Conservation (phyloP, 2,329 filamentous ascomycete species). For the Ophiostoma ulmi region DNA sequence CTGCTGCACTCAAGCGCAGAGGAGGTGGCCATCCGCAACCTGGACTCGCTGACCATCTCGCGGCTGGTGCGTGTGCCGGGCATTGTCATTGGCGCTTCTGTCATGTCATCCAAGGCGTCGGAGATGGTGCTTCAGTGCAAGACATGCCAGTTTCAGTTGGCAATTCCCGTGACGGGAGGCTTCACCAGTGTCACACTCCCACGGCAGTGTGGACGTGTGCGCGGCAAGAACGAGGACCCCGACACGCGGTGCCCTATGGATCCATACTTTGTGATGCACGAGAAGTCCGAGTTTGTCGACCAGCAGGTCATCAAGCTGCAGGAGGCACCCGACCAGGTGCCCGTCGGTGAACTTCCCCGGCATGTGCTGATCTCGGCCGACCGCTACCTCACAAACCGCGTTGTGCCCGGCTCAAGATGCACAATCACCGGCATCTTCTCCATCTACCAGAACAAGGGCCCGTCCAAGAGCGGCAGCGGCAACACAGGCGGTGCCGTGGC, state of each 20-base stretch:
- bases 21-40: constrained; percentile 85
- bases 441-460: constrained; percentile 90
- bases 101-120: constrained; percentile 93
- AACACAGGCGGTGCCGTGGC: constrained; percentile 76
- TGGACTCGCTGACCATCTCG: constrained; percentile 88
- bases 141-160: constrained; percentile 69
- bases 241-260: constrained; percentile 83
- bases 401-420: constrained; percentile 90
- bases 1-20: constrained; percentile 89
- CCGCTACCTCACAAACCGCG: constrained; percentile 87
- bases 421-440: constrained; percentile 97
- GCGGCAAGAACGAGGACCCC: constrained; percentile 59
- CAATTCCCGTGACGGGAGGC: constrained; percentile 70
- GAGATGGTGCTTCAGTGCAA: constrained; percentile 81
- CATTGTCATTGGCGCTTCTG: constrained; percentile 95
- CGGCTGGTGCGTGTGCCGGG: constrained; percentile 94
- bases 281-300: constrained; percentile 90
- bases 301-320: constrained; percentile 98
- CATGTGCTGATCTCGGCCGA: constrained; percentile 97
- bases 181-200: constrained; percentile 85
- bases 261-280: constrained; percentile 92
- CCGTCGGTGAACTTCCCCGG: constrained; percentile 88
- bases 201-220: constrained; percentile 63
- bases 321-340: constrained; percentile 94
- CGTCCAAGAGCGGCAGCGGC: constrained; percentile 55